Evolutionary conservation across 2,329 filamentous ascomycete genomes (phyloP).

Genomic region (Talaromyces albobiverticillius): DNA sequence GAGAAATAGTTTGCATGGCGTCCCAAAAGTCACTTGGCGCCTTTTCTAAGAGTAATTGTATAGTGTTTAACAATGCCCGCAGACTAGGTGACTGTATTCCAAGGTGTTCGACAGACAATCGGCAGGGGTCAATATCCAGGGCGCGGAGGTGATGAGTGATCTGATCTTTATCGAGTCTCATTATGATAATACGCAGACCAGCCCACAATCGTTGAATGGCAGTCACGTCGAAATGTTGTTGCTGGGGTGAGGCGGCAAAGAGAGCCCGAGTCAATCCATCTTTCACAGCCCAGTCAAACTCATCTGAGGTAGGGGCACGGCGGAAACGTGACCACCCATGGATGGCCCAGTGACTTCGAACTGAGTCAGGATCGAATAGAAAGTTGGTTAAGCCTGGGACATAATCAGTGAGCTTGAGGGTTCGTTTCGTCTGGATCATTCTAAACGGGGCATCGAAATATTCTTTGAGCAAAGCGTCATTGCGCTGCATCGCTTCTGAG

Average conservation of each 20-base stretch:
- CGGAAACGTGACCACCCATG: slow-evolving; percentile 66
- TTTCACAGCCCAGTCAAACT: slow-evolving; percentile 86
- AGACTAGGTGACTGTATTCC: slow-evolving; percentile 61
- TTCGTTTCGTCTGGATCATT: slow-evolving; percentile 72
- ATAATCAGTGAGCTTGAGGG: slow-evolving; percentile 71
- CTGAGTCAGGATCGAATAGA: slow-evolving; percentile 69
- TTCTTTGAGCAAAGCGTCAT: slow-evolving; percentile 50
- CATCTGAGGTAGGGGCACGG: slow-evolving; percentile 62
- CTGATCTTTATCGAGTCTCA: slow-evolving; percentile 67
- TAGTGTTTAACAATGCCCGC: slow-evolving; percentile 65
- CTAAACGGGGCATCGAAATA: slow-evolving; percentile 82
- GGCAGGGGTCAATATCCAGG: slow-evolving; percentile 69
- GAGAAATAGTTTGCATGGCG: slow-evolving; percentile 75
- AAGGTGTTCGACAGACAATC: slow-evolving; percentile 64
- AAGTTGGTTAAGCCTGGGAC: slow-evolving; percentile 83
- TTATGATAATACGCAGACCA: slow-evolving; percentile 71
- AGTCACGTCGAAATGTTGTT: slow-evolving; percentile 40
- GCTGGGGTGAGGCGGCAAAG: slow-evolving; percentile 57
- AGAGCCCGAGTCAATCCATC: slow-evolving; percentile 69
- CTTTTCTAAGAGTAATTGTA: slow-evolving; percentile 70
- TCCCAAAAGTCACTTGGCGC: slow-evolving; percentile 83
- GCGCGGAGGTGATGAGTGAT: slow-evolving; percentile 75
- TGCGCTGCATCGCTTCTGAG: slow-evolving; percentile 70
- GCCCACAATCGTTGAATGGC: slow-evolving; percentile 75
- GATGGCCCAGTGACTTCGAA: slow-evolving; percentile 65